Base-by-base conservation (phyloP, 495 filamentous ascomycete species). In the Polyplosphaeria fusca region DNA sequence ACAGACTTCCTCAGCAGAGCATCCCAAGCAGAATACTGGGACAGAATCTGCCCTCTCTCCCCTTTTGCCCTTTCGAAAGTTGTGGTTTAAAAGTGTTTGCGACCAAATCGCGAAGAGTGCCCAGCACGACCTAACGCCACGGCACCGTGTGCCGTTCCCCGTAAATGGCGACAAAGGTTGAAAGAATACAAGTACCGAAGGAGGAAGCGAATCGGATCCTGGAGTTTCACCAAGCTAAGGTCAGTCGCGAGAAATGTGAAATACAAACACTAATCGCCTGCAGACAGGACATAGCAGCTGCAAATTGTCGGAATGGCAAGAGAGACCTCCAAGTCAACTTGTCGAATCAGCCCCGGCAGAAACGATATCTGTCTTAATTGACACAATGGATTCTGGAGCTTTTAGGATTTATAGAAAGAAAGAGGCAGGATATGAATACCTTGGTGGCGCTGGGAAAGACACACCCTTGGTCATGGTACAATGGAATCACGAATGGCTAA, bases 341-440 rank as follows among this genome's bases (percentile, higher is more conserved):
- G 18, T 45, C 25, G 22, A 45, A 45, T 14, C 4, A 25, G 42
- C 18, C 4, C 42, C 42, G 20, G 18, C 14, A 4, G 4, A 45
- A 20, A 45, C 42, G 18, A 45, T 45, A 16, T 45, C 22, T 14
- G 42, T 45, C 14, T 45, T 45, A 45, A 22, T 45, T 45, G 22
- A 45, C 14, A 45, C 4, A 14, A 45, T 22, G 14, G 42, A 14
- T 25, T 22, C 16, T 45, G 22, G 42, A 45, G 42, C 42, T 16
- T 45, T 45, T 25, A 45, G 18, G 25, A 45, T 45, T 14, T 45
- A 9, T 45, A 45, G 22, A 20, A 11, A 12, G 22, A 9, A 45
- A 14, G 42, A 45, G 2, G 4, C 20, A 2, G 25, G 4, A 5
- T 19, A 22, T 19, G 22, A 45, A 7, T 45, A 19, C 25, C n/a